Conservation (phyloP, 2,329 filamentous ascomycete species). For the Sporothrix mexicana region DNA sequence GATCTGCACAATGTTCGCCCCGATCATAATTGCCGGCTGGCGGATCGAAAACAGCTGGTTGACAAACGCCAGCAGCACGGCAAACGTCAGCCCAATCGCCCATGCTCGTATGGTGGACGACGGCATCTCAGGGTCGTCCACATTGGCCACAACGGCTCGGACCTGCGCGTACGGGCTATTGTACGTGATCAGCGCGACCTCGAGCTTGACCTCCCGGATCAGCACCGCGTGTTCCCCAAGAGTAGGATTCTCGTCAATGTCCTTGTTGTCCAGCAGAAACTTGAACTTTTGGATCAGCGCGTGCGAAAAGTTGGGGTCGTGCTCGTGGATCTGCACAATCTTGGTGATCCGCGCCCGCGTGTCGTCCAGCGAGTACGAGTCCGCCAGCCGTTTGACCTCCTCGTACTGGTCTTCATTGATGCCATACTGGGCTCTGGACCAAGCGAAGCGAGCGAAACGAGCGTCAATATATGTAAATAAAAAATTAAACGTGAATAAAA, state of each 20-base stretch:
- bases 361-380: conserved; percentile 31
- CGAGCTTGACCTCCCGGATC: background rate
- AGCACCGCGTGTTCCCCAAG: background rate
- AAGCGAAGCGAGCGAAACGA: too few species aligned
- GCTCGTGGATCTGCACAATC: conserved; percentile 46
- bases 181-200: conserved; percentile 3
- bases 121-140: conserved; percentile 4
- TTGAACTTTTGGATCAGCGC: conserved; percentile 50
- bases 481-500: too few species aligned
- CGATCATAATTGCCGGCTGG: background rate
- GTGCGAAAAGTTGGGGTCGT: conserved; percentile 55
- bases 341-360: conserved; percentile 15
- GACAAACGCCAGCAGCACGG: conserved; percentile 6
- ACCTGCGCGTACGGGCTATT: background rate
- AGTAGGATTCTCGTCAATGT: background rate
- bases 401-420: conserved; percentile 30
- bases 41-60: conserved; percentile 13
- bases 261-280: conserved; percentile 44
- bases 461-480: too few species aligned
- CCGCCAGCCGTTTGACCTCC: conserved; percentile 32
- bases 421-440: conserved; percentile 23
- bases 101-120: background rate
- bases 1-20: background rate
- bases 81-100: background rate
- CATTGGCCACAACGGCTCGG: background rate